Conservation (phyloP, 768 basidiomycete genomes). For the Glaciozyma martinii region DNA sequence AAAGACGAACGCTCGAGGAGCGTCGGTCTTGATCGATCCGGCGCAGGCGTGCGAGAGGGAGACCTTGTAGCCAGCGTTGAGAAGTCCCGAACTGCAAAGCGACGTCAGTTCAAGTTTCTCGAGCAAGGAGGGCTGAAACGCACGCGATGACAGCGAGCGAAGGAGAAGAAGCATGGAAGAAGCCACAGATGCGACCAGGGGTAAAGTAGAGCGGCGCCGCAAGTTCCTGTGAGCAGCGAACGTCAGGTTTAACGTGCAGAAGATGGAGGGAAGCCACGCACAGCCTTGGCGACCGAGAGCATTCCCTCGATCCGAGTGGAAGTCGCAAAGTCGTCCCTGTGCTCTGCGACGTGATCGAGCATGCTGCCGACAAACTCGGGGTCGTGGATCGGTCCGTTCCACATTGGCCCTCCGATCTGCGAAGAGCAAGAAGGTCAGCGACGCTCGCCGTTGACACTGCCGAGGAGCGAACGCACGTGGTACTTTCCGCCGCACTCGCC, state of each 20-base stretch:
- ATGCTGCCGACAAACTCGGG: constrained; percentile 62
- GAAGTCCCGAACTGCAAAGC: constrained; percentile 63
- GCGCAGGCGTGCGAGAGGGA: constrained; percentile 84
- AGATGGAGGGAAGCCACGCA: constrained; percentile 38
- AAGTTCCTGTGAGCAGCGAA: constrained; percentile 52
- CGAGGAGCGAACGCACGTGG: constrained; percentile 52
- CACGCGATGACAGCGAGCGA: constrained; percentile 66
- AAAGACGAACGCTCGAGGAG: constrained; percentile 58
- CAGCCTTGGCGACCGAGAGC: constrained; percentile 82
- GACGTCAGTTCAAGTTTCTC: constrained; percentile 12
- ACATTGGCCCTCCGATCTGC: constrained; percentile 91
- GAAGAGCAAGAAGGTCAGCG: neutral
- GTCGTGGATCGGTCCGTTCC: constrained; percentile 82
- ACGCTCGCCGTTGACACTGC: neutral
- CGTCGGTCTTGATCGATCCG: constrained; percentile 86
- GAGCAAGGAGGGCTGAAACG: constrained; percentile 37
- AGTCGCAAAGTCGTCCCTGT: constrained; percentile 42
- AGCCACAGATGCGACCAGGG: constrained; percentile 64
- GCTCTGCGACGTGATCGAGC: constrained; percentile 54
- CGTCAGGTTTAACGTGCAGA: neutral
- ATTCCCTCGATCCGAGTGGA: constrained; percentile 80
- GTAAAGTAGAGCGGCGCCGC: constrained; percentile 74
- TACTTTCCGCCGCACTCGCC: constrained; percentile 68
- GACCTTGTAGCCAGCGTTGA: constrained; percentile 72
- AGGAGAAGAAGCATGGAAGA: constrained; percentile 73